Base-by-base conservation (phyloP, 1,139 yeast species). In the Hyphopichia wangnamkhiaoensis region DNA sequence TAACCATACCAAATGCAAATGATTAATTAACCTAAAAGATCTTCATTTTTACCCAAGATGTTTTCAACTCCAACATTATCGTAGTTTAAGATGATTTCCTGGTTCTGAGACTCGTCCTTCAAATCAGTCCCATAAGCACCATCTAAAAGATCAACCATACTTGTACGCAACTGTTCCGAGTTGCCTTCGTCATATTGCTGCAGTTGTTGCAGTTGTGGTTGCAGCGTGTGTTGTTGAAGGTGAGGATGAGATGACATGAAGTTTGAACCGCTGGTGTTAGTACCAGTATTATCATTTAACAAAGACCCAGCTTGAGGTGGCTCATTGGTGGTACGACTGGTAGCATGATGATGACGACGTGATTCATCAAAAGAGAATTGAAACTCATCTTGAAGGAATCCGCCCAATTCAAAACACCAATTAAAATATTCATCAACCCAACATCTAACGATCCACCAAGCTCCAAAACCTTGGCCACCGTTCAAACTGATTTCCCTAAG, bases 361-460 rank as follows among this genome's bases (percentile, higher is more conserved):
- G 10, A 4, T 10, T 14, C 5, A 18, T 33, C 24, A 10, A 17
- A 17, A 3, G 15, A 17, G 17, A 27, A 15, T 24, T 43, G 46
- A 32, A 65, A 56, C 20, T 68, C 74, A n/a, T 59, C 61, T 26
- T 59, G 57, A 29, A 80, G 59, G 49, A 80, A 81, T 0, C 89
- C 88, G 7, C 89, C 86, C 37, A 82, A 61, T 52, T 84, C 91
- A 17, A 84, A 83, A 39, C 76, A 64, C 83, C 89, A 83, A 1
- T 75, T 74, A 48, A 83, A 65, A 74, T 80, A 84, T 53, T 84
- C 93, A 53, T 82, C 88, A 6, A 82, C 68, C 91, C 94, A 86
- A 56, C 89, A 82, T 40, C 86, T 68, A 12, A 85, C 71, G 27
- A 79, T 75, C 90, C 91, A 85, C 91, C 94, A 85, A 1, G 83